Conservation (phyloP, 371 early-diverging fungal genomes). For the Rhizopus delemar region DNA sequence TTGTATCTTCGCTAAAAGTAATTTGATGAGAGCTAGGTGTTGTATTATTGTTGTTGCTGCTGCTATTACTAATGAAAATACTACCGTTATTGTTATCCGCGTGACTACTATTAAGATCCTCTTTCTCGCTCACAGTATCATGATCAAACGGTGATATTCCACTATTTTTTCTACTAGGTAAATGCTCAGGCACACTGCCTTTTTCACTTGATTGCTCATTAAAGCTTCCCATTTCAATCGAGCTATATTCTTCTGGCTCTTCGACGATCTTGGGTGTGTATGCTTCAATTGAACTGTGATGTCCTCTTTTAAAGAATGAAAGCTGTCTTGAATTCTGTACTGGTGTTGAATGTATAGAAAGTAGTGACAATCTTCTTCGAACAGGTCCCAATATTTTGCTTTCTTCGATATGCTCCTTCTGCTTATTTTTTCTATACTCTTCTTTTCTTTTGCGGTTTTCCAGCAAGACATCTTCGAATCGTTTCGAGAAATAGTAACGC, state of each 20-base stretch:
- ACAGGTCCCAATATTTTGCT: constrained; percentile 18
- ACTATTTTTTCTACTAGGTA: constrained; percentile 1
- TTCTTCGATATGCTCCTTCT: constrained; percentile 9
- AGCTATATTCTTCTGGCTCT: constrained; percentile 4
- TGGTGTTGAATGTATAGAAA: constrained; percentile 30
- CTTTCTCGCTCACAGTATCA: background rate
- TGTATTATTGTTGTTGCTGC: constrained; percentile 4
- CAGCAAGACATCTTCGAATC: constrained; percentile 37
- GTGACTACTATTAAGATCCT: background rate
- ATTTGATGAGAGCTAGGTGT: constrained; percentile 20
- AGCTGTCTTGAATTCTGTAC: constrained; percentile 5
- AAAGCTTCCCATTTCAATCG: constrained; percentile 11
- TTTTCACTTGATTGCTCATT: background rate
- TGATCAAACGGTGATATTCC: background rate
- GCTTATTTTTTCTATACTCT: constrained; percentile 19
- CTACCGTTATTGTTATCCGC: background rate
- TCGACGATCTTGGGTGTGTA: background rate
- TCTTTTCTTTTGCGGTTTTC: constrained; percentile 35
- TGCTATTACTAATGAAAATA: background rate
- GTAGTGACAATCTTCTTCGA: constrained; percentile 29
- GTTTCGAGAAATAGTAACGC: constrained; percentile 36
- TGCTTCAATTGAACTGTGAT: background rate
- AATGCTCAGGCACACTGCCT: background rate
- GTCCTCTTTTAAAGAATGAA: constrained; percentile 3
- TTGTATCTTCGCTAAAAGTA: constrained; percentile 31